phyloP scores from a whole-genome alignment of 768 basidiomycete species.

The Mrakia gelida region DNA sequence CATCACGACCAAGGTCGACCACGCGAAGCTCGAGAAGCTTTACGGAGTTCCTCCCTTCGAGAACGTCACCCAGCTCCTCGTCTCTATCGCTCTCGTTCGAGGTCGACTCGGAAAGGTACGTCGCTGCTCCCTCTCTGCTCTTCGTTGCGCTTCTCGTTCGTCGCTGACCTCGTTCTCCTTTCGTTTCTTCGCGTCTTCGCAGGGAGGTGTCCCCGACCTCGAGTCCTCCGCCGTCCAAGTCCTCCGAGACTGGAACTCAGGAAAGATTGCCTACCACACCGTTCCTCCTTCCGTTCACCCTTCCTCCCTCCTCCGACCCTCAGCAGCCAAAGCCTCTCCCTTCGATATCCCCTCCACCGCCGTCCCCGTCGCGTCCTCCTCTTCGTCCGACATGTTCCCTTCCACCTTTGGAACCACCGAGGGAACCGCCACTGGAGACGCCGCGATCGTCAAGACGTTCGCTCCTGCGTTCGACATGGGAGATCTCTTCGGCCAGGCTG shows the following conservation, averaged over 20 bases:
- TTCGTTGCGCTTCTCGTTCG: conserved; percentile 9
- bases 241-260: conserved; percentile 88
- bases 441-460: conserved; percentile 66
- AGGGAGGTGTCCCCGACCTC: conserved; percentile 86
- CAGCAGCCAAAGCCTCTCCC: conserved; percentile 32
- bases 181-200: conserved; percentile 39
- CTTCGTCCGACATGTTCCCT: conserved; percentile 56
- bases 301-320: conserved; percentile 49
- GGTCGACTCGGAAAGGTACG: conserved; percentile 68
- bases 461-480: conserved; percentile 75
- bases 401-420: not conserved
- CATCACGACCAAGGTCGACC: conserved; percentile 69
- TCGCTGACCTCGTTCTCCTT: not conserved
- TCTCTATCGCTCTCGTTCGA: conserved; percentile 76
- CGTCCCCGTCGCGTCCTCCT: not conserved
- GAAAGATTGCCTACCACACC: conserved; percentile 88
- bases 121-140: conserved; percentile 45
- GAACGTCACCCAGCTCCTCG: conserved; percentile 67
- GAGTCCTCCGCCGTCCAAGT: conserved; percentile 75
- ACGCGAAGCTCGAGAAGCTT: conserved; percentile 68
- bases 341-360: conserved; percentile 61
- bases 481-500: conserved; percentile 69
- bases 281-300: conserved; percentile 72
- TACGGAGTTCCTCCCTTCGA: conserved; percentile 75
- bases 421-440: conserved; percentile 50